Evolutionary conservation across 2,329 filamentous ascomycete genomes (phyloP), one percentile per base, ranked within the genome.

Genomic region (Xylaria sp.): DNA sequence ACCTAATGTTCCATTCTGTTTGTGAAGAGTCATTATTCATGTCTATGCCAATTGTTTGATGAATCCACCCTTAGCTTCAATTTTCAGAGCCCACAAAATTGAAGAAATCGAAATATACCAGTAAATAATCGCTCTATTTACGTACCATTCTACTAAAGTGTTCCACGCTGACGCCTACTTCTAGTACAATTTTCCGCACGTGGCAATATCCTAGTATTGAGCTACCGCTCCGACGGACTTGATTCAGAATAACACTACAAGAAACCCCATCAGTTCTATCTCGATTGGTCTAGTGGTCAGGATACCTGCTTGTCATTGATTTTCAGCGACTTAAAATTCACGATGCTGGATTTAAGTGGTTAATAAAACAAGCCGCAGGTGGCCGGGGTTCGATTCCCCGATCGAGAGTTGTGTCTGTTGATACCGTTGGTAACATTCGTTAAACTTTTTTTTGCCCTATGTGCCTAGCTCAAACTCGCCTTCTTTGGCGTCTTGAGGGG

Each of bases 381-480:
- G 75, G 72, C 74, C 75, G 75, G 75, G 74, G 75, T 77, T 77
- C 75, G 73, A 77, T 77, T 76, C 74, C 77, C 77, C 77, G 77
- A 78, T 78, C 76, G 76, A 78, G 77, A 78, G 77, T 6, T 33
- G 44, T 33, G 38, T 48, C 28, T 38, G 31, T 49, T 53, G 3
- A 38, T 40, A 3, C 38, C 31, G 48, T 62, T 65, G 36, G 36
- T 4, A 17, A 38, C 13, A 13, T 33, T 7, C 3, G 17, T 40
- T 23, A 28, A 9, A n/a, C 4, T 31, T 33, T 17, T 33, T 17
- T 56, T 9, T 6, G 48, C 6, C n/a, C 33, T 13, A 11, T 23
- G 31, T 6, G 17, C 36, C 31, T 2, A 36, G 31, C n/a, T 36
- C 28, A 10, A n/a, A 51, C n/a, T 17, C 10, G 2, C 17, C 10